phyloP scores from a whole-genome alignment of 2,329 filamentous ascomycete species.

The Nigrospora oryzae region DNA sequence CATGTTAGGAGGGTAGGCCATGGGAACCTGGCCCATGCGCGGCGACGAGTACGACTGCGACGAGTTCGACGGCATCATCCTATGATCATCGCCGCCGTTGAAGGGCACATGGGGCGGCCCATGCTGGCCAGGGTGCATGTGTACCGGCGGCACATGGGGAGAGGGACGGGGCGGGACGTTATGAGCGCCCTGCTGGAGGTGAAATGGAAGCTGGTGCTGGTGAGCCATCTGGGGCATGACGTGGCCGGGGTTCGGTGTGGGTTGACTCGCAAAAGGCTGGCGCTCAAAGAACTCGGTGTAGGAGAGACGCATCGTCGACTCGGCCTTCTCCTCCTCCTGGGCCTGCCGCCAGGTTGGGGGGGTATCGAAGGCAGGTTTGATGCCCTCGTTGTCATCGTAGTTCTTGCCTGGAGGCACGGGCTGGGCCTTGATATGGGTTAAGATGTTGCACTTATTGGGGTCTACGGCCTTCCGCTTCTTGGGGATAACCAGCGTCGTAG shows the following conservation, averaged over 20 bases:
- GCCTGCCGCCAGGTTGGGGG: slow-evolving; percentile 74
- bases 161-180: slow-evolving; percentile 60
- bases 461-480: slow-evolving; percentile 68
- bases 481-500: slow-evolving; percentile 43
- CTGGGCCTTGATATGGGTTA: slow-evolving; percentile 45
- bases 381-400: slow-evolving; percentile 71
- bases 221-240: slow-evolving; percentile 67
- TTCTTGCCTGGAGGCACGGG: slow-evolving; percentile 46
- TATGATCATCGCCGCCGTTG: slow-evolving; percentile 71
- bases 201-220: slow-evolving; percentile 75
- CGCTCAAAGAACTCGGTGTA: slow-evolving; percentile 77
- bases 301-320: slow-evolving; percentile 55
- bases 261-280: slow-evolving; percentile 49
- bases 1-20: slow-evolving; percentile 62
- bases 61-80: slow-evolving; percentile 82
- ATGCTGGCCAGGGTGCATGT: slow-evolving; percentile 68
- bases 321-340: slow-evolving; percentile 61
- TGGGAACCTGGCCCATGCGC: slow-evolving; percentile 60
- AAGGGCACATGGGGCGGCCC: slow-evolving; percentile 57
- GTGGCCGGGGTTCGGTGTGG: slow-evolving; percentile 62
- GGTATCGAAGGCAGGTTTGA: slow-evolving; percentile 78
- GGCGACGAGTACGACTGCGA: slow-evolving; percentile 82
- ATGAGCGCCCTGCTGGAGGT: slow-evolving; percentile 68
- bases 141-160: slow-evolving; percentile 69
- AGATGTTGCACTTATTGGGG: slow-evolving; percentile 56